Conservation (phyloP, 441 rosid species). For the Codiaeum variegatum region DNA sequence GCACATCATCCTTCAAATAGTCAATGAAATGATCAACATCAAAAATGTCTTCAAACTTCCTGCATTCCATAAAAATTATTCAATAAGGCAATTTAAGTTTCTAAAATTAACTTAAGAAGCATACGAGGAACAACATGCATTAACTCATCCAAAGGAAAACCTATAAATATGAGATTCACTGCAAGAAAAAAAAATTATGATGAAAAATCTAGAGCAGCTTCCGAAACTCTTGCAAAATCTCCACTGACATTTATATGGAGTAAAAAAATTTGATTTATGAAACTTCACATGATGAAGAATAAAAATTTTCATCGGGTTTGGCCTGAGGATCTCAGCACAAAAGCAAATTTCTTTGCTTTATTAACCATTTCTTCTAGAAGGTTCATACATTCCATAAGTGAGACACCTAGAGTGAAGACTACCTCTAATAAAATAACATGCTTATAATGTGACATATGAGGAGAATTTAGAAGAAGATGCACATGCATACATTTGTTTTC, state of each 20-base stretch:
- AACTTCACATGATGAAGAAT: neutral
- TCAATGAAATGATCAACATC: conserved; percentile 96
- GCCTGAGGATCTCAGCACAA: neutral
- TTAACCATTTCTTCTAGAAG: neutral
- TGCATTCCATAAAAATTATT: conserved; percentile 32
- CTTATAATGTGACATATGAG: neutral
- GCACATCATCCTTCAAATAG: conserved; percentile 84
- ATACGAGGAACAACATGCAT: neutral
- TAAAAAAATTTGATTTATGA: neutral
- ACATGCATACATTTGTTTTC: neutral
- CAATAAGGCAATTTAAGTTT: neutral
- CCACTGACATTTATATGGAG: neutral
- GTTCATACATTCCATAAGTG: neutral
- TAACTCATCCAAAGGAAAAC: neutral
- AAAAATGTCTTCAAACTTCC: conserved; percentile 93
- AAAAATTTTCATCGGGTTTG: neutral
- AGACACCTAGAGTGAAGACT: neutral
- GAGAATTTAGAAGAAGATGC: neutral
- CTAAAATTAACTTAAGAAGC: neutral
- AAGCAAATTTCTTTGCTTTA: neutral
- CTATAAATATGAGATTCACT: neutral
- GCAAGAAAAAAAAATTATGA: neutral
- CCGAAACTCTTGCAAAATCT: neutral
- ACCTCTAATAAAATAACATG: neutral
- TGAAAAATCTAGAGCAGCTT: neutral